Evolutionary conservation across 2,329 filamentous ascomycete genomes (phyloP).

Genomic region (Aspergillus sp.): DNA sequence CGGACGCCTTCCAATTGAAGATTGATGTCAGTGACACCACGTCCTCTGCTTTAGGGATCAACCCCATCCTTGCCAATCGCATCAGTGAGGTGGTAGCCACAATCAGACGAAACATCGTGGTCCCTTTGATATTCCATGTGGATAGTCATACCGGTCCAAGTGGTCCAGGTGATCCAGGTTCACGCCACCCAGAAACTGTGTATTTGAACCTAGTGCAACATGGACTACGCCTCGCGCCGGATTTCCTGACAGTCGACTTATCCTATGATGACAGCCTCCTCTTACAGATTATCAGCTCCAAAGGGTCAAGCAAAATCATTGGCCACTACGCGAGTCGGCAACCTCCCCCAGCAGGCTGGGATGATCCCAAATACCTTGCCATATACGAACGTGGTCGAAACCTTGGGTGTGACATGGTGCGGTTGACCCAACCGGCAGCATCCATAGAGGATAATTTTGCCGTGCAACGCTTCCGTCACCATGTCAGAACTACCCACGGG

Average conservation of each 20-base stretch:
- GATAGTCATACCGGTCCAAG: slow-evolving; percentile 25
- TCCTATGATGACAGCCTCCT: slow-evolving; percentile 55
- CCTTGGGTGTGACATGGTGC: slow-evolving; percentile 62
- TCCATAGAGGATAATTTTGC: slow-evolving; percentile 63
- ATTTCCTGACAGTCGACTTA: slow-evolving; percentile 64
- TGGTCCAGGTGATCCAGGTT: slow-evolving; percentile 14
- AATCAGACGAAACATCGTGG: slow-evolving; percentile 62
- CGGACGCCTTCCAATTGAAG: slow-evolving; percentile 65
- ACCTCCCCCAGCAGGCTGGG: slow-evolving; percentile 53
- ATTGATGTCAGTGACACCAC: slow-evolving; percentile 41
- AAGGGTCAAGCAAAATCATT: slow-evolving; percentile 61
- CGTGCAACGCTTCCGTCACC: slow-evolving; percentile 55
- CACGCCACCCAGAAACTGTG: slow-evolving; percentile 28
- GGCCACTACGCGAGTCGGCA: slow-evolving; percentile 52
- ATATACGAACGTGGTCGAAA: slow-evolving; percentile 59
- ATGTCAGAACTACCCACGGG: slow-evolving; percentile 45
- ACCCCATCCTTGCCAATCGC: slow-evolving; percentile 42
- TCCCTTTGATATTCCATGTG: slow-evolving; percentile 59
- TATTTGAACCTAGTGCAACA: slow-evolving; percentile 61
- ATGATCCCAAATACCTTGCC: slow-evolving; percentile 53
- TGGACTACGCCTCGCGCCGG: slow-evolving; percentile 60
- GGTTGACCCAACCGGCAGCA: slow-evolving; percentile 58
- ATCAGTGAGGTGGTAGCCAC: slow-evolving; percentile 60
- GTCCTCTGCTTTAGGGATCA: slow-evolving; percentile 30
- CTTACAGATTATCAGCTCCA: slow-evolving; percentile 49